Evolutionary conservation across 2,329 filamentous ascomycete genomes (phyloP), one percentile per base, ranked within the genome.

Genomic region (Fonsecaea monophora): DNA sequence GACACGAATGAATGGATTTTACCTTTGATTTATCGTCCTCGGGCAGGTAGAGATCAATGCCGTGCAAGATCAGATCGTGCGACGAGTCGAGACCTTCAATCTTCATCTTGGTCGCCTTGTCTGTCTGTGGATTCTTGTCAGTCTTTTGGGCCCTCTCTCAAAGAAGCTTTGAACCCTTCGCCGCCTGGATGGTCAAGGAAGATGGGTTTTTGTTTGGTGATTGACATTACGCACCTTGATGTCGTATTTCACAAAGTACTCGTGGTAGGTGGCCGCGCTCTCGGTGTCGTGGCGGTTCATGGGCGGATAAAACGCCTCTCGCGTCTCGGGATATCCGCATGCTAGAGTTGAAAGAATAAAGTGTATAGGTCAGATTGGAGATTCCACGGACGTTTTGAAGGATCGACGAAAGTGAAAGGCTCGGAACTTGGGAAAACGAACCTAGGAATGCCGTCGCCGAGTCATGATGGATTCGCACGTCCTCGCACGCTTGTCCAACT

Each of bases 231-330:
- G 25, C 25, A 25, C 25, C 55, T 69, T 66, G 57, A 69, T 62
- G 50, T 69, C 64, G 37, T 69, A 67, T 30, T 69, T 69, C 32
- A 69, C 30, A 48, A 69, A 69, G 53, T 69, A 69, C 48, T 69
- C 67, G 21, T 58, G 64, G 53, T 69, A 69, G 15, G 45, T 62
- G 35, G 55, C 53, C 12, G 61, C 67, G 12, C 38, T 50, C 40
- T 37, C 21, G 18, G 50, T 63, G 42, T 69, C 67, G 42, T 56
- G 35, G 15, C 58, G 60, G 30, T 61, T 59, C 15, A 69, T 12
- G 12, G 67, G 64, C 35, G 67, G 67, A 40, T 64, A 69, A 48
- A 67, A 69, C 25, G 34, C 40, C 13, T 57, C 62, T 4, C 67
- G 53, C 21, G 67, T 69, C 54, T 67, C 62, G 25, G 67, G 67